phyloP scores from a whole-genome alignment of 768 basidiomycete genomes.

The Lactarius pseudohatsudake region DNA sequence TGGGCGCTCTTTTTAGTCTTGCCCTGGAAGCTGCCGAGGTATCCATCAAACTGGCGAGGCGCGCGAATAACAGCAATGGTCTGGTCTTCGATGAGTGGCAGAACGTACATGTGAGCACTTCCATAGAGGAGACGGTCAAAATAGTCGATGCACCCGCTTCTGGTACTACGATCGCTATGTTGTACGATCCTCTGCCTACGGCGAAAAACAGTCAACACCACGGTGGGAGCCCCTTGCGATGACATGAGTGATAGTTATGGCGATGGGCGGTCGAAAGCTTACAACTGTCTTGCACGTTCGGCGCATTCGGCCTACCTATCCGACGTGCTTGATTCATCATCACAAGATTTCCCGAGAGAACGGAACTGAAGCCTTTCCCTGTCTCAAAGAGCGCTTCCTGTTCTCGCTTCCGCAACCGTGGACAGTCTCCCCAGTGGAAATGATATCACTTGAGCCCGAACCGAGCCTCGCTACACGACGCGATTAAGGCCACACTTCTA shows the following conservation, averaged over 20 bases:
- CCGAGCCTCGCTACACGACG: neutral
- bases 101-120: neutral
- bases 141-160: neutral
- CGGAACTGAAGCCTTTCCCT: neutral
- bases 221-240: neutral
- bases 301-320: neutral
- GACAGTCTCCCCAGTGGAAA: neutral
- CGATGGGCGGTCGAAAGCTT: neutral
- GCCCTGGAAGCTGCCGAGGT: neutral
- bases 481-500: neutral
- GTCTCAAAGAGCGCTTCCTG: neutral
- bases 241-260: neutral
- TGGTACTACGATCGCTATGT: neutral
- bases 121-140: neutral
- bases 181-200: neutral
- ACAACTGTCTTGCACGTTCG: neutral
- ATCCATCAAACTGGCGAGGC: neutral
- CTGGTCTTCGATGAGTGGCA: neutral
- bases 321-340: neutral
- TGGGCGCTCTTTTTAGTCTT: neutral
- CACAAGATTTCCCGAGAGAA: neutral
- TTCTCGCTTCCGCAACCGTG: neutral
- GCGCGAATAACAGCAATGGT: neutral
- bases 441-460: neutral
- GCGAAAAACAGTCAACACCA: neutral